These are phyloP conservation scores for Dactylorhiza incarnata DNA, from an alignment of 106 monocot species.

Conservation along the genomic window DNA sequence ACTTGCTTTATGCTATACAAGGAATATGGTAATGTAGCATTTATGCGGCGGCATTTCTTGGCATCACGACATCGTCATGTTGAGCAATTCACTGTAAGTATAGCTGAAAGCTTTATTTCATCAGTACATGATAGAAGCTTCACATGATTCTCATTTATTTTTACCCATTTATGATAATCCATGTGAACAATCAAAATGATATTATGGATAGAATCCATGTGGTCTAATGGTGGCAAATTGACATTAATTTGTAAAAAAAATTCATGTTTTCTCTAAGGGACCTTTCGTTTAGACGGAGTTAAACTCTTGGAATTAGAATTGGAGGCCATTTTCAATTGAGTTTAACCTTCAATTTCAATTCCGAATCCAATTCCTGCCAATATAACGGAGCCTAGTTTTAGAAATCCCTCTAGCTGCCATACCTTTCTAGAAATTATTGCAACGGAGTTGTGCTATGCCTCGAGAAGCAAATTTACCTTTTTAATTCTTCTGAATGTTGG, in stretches of 20 bases:
- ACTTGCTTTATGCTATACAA: constrained; percentile 74
- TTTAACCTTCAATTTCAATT: no score
- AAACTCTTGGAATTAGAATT: no score
- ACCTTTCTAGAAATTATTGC: background rate
- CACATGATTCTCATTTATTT: background rate
- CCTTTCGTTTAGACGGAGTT: no score
- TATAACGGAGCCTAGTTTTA: no score
- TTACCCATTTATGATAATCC: background rate
- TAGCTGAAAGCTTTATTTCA: background rate
- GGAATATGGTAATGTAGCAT: constrained; percentile 73
- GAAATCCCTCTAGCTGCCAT: background rate
- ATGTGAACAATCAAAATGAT: background rate
- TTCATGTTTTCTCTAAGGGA: background rate
- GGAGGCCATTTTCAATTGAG: no score
- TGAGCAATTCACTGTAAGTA: constrained; percentile 84
- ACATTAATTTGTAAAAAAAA: background rate
- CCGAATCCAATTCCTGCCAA: no score
- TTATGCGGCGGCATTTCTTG: constrained; percentile 80
- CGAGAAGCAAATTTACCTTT: constrained; percentile 1
- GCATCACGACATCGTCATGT: constrained; percentile 77
- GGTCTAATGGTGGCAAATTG: background rate
- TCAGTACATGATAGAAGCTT: background rate
- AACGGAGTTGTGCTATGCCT: background rate
- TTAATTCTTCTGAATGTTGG: background rate
- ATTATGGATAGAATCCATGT: background rate